Conservation (phyloP, 108 stramenopile species). For the Chaetoceros tenuissimus region DNA sequence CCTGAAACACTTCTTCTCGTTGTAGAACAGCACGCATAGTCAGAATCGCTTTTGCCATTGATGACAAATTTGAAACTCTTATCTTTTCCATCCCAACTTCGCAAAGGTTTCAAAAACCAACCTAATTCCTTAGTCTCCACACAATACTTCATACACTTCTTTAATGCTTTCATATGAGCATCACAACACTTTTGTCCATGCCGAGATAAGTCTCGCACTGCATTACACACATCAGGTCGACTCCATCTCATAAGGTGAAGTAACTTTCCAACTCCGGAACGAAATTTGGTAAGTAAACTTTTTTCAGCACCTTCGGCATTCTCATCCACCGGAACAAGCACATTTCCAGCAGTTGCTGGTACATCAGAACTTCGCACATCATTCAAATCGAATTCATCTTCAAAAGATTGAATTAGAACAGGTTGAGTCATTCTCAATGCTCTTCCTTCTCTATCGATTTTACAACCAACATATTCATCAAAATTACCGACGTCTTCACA, state of each 20-base stretch:
- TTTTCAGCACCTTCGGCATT: neutral
- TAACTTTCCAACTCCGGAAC: conserved; percentile 20
- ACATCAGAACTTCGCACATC: neutral
- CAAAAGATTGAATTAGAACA: conserved; percentile 29
- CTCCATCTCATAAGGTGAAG: conserved; percentile 18
- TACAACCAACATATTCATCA: conserved; percentile 35
- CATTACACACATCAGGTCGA: conserved; percentile 19
- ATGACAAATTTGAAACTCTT: conserved; percentile 13
- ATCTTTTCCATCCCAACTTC: conserved; percentile 7
- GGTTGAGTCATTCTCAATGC: conserved; percentile 27
- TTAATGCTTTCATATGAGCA: conserved; percentile 12
- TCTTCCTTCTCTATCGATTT: conserved; percentile 3
- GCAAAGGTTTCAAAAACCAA: conserved; percentile 3
- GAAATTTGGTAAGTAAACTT: conserved; percentile 6
- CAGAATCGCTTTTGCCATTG: conserved; percentile 6
- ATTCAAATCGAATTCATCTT: conserved; percentile 13
- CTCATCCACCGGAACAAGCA: conserved; percentile 1
- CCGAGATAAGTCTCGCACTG: conserved; percentile 27
- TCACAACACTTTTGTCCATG: neutral
- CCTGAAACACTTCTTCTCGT: conserved; percentile 14
- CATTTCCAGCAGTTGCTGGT: conserved; percentile 4
- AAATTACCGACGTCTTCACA: conserved; percentile 18
- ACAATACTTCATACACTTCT: conserved; percentile 5
- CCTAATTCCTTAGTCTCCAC: conserved; percentile 6
- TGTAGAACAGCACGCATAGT: conserved; percentile 10